phyloP scores from a whole-genome alignment of 768 basidiomycete genomes.

The Lentinula boryana region DNA sequence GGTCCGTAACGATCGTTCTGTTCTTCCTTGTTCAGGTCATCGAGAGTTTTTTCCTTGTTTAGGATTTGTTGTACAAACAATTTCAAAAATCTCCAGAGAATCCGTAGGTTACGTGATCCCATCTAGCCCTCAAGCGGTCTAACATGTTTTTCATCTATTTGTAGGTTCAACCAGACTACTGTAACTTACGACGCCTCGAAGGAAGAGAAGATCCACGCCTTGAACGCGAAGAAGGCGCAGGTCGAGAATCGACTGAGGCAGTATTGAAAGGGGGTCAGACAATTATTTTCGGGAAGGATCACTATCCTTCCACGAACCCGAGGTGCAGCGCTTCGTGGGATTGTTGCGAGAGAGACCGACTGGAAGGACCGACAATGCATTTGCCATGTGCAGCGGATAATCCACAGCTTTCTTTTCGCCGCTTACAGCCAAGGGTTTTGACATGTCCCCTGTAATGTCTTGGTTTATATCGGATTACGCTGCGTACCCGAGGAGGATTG shows the following conservation, averaged over 20 bases:
- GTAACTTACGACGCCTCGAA: slow-evolving; percentile 83
- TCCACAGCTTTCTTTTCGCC: neutral
- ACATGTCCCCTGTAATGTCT: neutral
- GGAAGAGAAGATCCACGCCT: slow-evolving; percentile 75
- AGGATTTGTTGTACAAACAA: slow-evolving; percentile 87
- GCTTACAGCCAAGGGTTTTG: neutral
- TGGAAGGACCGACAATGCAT: neutral
- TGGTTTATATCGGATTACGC: neutral
- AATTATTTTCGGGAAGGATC: neutral
- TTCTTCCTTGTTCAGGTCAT: neutral
- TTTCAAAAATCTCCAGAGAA: slow-evolving; percentile 97
- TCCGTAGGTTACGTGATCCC: slow-evolving; percentile 50
- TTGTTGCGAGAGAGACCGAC: neutral
- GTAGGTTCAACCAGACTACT: slow-evolving; percentile 78
- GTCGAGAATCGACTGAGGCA: slow-evolving; percentile 64
- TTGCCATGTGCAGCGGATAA: neutral
- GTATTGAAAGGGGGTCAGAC: neutral
- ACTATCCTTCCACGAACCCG: neutral
- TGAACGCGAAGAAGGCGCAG: slow-evolving; percentile 61
- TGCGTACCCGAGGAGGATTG: neutral
- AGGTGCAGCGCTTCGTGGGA: neutral
- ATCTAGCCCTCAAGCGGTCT: neutral
- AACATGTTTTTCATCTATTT: neutral
- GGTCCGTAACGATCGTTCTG: slow-evolving; percentile 28
- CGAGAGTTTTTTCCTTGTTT: neutral